phyloP scores from a whole-genome alignment of 75 land plant genomes.

The Cunninghamia lanceolata region DNA sequence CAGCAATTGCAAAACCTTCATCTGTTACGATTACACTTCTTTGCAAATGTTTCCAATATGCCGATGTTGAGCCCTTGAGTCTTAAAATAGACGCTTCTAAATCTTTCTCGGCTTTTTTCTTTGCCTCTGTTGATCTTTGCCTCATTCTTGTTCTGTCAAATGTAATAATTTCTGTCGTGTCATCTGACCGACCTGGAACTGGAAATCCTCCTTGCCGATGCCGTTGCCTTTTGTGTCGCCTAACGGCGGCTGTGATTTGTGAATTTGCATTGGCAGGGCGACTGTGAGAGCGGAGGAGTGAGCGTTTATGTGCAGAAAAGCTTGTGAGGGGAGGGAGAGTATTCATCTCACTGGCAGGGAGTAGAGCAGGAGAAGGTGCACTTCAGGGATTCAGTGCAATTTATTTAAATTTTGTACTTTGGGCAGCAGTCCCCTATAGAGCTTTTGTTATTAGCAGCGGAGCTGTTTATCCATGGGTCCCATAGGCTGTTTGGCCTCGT shows the following conservation, averaged over 20 bases:
- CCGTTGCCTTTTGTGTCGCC: not conserved
- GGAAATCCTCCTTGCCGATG: not conserved
- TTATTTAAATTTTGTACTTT: too few relatives aligned
- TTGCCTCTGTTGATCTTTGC: not conserved
- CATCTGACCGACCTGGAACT: not conserved
- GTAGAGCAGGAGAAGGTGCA: not conserved
- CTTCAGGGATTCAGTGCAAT: not conserved
- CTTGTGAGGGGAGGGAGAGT: not conserved
- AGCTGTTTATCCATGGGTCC: too few relatives aligned
- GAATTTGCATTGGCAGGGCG: not conserved
- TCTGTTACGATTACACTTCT: conserved; percentile 23
- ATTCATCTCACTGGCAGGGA: not conserved
- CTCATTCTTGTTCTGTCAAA: not conserved
- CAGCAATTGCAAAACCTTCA: conserved; percentile 32
- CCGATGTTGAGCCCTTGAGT: conserved; percentile 2
- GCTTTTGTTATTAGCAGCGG: too few relatives aligned
- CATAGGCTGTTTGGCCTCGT: too few relatives aligned
- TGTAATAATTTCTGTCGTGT: not conserved
- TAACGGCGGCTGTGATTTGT: not conserved
- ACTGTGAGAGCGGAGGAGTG: not conserved
- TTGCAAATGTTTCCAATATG: conserved; percentile 28
- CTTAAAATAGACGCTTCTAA: not conserved
- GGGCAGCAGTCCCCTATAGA: too few relatives aligned
- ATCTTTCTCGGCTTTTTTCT: not conserved
- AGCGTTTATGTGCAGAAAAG: not conserved